These are phyloP conservation scores for Sporothrix brasiliensis DNA, from an alignment of 2,329 filamentous ascomycete genomes.

Conservation along the genomic window DNA sequence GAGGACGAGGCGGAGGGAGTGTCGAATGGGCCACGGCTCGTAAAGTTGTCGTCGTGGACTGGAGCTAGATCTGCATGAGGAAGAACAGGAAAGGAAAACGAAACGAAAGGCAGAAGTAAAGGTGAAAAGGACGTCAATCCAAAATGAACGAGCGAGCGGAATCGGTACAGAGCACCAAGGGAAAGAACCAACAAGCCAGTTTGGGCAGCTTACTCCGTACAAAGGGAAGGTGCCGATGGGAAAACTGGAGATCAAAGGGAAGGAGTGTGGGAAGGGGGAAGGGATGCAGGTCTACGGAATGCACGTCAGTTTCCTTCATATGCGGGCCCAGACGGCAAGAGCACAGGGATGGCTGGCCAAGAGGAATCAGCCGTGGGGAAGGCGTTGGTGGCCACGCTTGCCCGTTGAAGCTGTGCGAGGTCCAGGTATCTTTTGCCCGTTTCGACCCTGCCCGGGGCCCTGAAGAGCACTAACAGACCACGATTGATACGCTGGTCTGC, in stretches of 20 bases:
- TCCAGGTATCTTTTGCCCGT: background rate
- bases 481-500: background rate
- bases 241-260: conserved; percentile 3
- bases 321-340: background rate
- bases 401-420: background rate
- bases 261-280: background rate
- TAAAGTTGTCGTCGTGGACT: conserved; percentile 17
- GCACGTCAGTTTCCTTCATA: background rate
- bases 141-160: conserved; percentile 52
- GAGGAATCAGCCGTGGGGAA: conserved; percentile 20
- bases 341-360: background rate
- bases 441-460: background rate
- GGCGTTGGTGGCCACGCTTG: background rate
- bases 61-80: conserved; percentile 29
- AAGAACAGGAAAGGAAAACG: background rate
- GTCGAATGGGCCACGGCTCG: conserved; percentile 27
- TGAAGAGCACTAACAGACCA: conserved; percentile 18
- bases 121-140: background rate
- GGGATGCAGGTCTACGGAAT: background rate
- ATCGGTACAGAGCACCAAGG: conserved; percentile 56
- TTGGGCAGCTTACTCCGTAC: background rate
- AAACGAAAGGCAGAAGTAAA: conserved; percentile 6
- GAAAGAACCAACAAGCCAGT: background rate
- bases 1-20: background rate
- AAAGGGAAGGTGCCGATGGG: conserved; percentile 16